These are phyloP conservation scores for Neurospora sp. DNA, from an alignment of 495 filamentous ascomycete genomes.

Conservation along the genomic window DNA sequence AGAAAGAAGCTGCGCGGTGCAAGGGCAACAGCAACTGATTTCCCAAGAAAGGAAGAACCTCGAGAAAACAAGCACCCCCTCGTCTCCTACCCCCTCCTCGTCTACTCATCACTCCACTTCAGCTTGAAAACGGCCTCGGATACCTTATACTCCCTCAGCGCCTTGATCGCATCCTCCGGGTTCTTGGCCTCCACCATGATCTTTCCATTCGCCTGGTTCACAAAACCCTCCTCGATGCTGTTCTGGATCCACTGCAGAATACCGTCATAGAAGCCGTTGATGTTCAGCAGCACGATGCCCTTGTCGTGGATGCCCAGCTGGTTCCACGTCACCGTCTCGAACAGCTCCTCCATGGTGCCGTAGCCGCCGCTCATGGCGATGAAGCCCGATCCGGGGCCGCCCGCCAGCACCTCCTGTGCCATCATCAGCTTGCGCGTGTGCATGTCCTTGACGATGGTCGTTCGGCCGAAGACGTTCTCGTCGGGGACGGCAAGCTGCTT, in stretches of 20 bases:
- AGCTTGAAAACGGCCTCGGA: constrained; percentile 65
- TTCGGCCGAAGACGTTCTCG: constrained; percentile 64
- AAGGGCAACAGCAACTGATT: not conserved
- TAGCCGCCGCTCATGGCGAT: constrained; percentile 84
- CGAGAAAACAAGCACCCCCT: not conserved
- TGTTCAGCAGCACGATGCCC: constrained; percentile 73
- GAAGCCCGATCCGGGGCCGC: constrained; percentile 78
- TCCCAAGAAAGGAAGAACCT: not conserved
- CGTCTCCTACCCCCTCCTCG: not conserved
- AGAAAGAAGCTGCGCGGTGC: not conserved
- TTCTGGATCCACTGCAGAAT: constrained; percentile 72
- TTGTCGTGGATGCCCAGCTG: constrained; percentile 86
- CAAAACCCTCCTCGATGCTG: constrained; percentile 67
- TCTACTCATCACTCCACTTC: constrained; percentile 64
- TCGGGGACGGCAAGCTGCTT: constrained; percentile 39
- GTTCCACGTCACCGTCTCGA: constrained; percentile 97
- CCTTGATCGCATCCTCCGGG: constrained; percentile 59
- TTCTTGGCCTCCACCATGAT: constrained; percentile 71
- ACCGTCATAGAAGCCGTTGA: constrained; percentile 86
- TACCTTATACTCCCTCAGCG: constrained; percentile 63
- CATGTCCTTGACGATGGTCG: constrained; percentile 88
- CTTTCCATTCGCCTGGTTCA: constrained; percentile 51
- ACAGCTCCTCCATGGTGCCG: constrained; percentile 91
- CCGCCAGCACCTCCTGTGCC: constrained; percentile 73
- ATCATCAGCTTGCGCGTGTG: constrained; percentile 89